A percentile compares a stretch with the other conserved stretches of the same genome.
Conservation (phyloP, 306 rosid genomes). For the Rosa rugosa region DNA sequence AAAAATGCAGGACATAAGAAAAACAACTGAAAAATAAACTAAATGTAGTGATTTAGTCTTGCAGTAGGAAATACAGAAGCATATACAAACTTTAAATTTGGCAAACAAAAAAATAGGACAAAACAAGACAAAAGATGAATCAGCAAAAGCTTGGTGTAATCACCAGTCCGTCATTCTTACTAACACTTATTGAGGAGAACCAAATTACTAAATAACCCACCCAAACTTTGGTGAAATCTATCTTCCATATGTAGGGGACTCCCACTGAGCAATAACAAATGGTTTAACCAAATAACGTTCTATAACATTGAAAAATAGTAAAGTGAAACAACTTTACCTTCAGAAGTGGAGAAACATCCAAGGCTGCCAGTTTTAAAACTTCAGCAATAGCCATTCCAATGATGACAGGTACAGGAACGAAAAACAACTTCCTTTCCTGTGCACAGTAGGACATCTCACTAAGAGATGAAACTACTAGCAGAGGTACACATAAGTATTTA, state of each 20-base stretch:
- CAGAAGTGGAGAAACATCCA: slow-evolving; percentile 63
- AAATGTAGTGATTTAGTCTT: background rate
- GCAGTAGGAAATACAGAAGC: slow-evolving; percentile 13
- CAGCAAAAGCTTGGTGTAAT: background rate
- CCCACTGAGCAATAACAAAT: slow-evolving; percentile 10
- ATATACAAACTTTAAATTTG: slow-evolving; percentile 8
- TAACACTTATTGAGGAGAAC: slow-evolving; percentile 20
- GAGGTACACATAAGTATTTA: slow-evolving; percentile 68
- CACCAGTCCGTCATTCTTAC: background rate
- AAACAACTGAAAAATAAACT: slow-evolving; percentile 6
- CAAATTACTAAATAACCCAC: slow-evolving; percentile 8
- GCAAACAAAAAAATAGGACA: background rate
- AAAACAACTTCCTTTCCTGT: slow-evolving; percentile 61
- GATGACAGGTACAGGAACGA: slow-evolving; percentile 64
- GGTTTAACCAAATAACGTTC: slow-evolving; percentile 20
- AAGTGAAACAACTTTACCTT: slow-evolving; percentile 46
- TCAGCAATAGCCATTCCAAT: slow-evolving; percentile 74
- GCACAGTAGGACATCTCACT: slow-evolving; percentile 95
- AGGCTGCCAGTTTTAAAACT: slow-evolving; percentile 54
- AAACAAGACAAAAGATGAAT: background rate
- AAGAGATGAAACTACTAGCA: slow-evolving; percentile 61
- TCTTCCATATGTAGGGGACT: background rate
- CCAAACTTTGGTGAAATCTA: slow-evolving; percentile 4
- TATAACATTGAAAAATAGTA: slow-evolving; percentile 1
- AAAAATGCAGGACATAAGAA: background rate